These are phyloP conservation scores for Solanum chacoense DNA, from an alignment of 305 asterid species.

Conservation along the genomic window DNA sequence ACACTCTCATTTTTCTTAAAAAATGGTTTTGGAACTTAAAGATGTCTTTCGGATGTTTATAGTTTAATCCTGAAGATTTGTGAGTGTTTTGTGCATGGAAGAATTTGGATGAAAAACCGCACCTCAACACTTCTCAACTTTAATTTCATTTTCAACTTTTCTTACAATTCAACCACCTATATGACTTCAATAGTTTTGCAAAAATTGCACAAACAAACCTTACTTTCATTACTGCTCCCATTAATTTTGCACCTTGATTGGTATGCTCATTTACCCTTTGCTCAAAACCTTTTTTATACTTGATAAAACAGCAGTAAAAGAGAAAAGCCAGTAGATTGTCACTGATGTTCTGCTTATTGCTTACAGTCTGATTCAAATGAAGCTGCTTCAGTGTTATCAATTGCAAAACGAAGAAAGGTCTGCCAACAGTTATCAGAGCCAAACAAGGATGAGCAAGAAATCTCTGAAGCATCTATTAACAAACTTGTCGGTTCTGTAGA, in stretches of 20 bases:
- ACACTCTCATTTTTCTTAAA: background rate
- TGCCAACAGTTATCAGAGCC: conserved; percentile 22
- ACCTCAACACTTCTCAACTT: background rate
- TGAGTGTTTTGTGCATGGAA: background rate
- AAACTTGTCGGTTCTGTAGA: conserved; percentile 82
- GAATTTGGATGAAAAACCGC: background rate
- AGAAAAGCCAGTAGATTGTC: background rate
- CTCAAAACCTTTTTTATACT: background rate
- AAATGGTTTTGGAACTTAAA: background rate
- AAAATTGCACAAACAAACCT: background rate
- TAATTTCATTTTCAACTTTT: background rate
- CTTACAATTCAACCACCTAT: background rate
- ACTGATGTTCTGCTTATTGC: background rate
- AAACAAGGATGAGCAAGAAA: conserved; percentile 40
- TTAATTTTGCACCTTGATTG: background rate
- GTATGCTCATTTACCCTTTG: background rate
- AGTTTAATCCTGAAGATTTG: background rate
- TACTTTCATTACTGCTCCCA: background rate
- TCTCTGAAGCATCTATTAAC: conserved; percentile 57
- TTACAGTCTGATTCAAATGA: conserved; percentile 35
- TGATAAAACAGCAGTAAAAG: background rate
- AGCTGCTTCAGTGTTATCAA: conserved; percentile 22
- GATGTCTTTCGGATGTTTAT: background rate
- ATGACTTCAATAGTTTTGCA: background rate
- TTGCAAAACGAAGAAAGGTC: conserved; percentile 44